A percentile compares a stretch with the other conserved stretches of the same genome.
These are phyloP conservation scores for Umbilicus rupestris DNA, from an alignment of 164 flowering plant species.

Conservation along the genomic window DNA sequence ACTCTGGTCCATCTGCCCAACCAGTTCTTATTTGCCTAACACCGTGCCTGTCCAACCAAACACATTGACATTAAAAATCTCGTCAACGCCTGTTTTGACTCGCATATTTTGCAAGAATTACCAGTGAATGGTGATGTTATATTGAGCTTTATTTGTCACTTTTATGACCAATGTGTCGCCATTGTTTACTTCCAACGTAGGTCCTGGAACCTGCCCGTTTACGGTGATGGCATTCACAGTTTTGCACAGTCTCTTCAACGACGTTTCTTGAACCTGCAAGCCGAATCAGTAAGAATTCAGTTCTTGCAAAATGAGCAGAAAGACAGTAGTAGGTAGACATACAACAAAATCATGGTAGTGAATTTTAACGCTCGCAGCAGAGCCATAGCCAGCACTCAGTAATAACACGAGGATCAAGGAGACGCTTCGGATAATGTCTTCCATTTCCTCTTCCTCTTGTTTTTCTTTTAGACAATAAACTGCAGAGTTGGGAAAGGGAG, in stretches of 20 bases:
- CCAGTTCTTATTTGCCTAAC: slow-evolving; percentile 50
- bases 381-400: slow-evolving; percentile 17
- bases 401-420: slow-evolving; percentile 16
- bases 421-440: neutral
- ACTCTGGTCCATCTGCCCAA: slow-evolving; percentile 70
- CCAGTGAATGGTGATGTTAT: slow-evolving; percentile 86
- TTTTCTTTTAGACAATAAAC: neutral
- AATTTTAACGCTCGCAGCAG: slow-evolving; percentile 22
- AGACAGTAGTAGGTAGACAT: slow-evolving; percentile 12
- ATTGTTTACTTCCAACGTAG: slow-evolving; percentile 63
- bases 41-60: slow-evolving; percentile 51
- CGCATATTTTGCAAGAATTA: slow-evolving; percentile 19
- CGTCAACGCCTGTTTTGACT: neutral
- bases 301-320: neutral
- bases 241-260: slow-evolving; percentile 97
- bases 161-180: slow-evolving; percentile 71
- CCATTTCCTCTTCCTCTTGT: neutral
- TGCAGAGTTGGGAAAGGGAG: neutral
- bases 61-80: neutral
- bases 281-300: neutral
- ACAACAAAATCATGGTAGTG: slow-evolving; percentile 60
- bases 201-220: slow-evolving; percentile 82
- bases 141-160: slow-evolving; percentile 56
- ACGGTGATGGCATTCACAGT: slow-evolving; percentile 63
- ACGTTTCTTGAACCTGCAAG: slow-evolving; percentile 63